Evolutionary conservation across 768 basidiomycete species (phyloP), one percentile per base, ranked within the genome.

Genomic region (Leccinum truebloodii): DNA sequence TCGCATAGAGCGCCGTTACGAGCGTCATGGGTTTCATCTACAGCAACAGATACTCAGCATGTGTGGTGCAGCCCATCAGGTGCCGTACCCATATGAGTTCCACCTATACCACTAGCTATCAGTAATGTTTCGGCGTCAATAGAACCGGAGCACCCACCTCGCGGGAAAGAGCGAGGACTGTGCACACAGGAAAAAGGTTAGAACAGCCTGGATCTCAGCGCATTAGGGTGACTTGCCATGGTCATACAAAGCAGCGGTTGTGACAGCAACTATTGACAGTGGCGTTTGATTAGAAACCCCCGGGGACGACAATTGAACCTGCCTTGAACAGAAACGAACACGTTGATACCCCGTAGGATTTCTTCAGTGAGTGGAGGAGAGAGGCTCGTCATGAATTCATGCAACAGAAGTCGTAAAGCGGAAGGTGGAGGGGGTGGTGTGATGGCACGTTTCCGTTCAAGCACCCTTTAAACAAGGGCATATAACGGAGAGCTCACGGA

Each of bases 81-180:
- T 13, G 3, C 41, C 70, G 57, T 52, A 75, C 72, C 73, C 73
- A 73, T 59, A 73, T 61, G 22, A 73, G 68, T 7, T 75, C 72
- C 46, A 73, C 60, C 72, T 73, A 32, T 52, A 53, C 32, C 44
- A 35, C 32, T 12, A 10, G 24, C 4, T 20, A 28, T 71, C 32
- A 59, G 30, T 6, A 24, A 3, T n/a, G 3, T 46, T 51, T 54
- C 51, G n/a, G 20, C 16, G 49, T 10, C 57, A 34, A 26, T 39
- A 26, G 13, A 32, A 4, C 49, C 30, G 48, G 34, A 49, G 24
- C 41, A 58, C 72, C 57, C 54, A 67, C 72, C 63, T 73, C 73
- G n/a, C 72, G 69, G 6, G 64, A 55, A 52, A 75, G 53, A 20
- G 61, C 41, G 39, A 75, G 68, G 34, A 41, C 72, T 73, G 41